phyloP scores from a whole-genome alignment of 2,329 filamentous ascomycete genomes.

The Colletotrichum sp. region DNA sequence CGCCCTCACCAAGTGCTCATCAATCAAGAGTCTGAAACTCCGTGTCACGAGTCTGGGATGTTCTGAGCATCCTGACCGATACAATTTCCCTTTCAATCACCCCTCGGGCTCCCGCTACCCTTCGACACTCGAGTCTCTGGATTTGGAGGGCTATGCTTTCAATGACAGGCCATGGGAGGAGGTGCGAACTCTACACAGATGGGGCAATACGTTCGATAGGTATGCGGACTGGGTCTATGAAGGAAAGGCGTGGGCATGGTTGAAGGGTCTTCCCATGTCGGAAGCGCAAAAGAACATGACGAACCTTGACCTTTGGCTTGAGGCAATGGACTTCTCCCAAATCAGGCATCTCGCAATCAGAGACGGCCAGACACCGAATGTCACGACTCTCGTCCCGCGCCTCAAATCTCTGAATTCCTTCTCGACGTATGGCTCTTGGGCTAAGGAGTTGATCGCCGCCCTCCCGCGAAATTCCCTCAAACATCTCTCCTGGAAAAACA shows the following conservation, averaged over 20 bases:
- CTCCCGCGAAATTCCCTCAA: background rate
- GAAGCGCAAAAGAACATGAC: background rate
- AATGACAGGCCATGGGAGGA: background rate
- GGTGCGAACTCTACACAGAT: too few relatives aligned
- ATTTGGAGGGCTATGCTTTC: conserved; percentile 8
- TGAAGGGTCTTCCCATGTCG: background rate
- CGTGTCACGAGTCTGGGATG: background rate
- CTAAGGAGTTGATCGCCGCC: background rate
- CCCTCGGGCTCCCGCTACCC: background rate
- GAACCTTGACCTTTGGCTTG: conserved; percentile 12
- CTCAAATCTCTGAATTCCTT: background rate
- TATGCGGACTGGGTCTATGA: background rate
- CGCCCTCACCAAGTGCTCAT: background rate
- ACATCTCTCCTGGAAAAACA: background rate
- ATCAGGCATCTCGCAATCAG: background rate
- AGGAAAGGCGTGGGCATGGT: background rate
- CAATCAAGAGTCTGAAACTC: conserved; percentile 4
- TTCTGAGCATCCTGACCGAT: background rate
- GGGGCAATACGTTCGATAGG: background rate
- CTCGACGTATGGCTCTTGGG: background rate
- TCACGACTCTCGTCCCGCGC: background rate
- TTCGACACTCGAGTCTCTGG: background rate
- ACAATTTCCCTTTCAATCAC: background rate
- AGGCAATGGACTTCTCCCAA: conserved; percentile 6
- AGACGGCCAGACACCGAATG: background rate